Percentiles rank a stretch among this genome's conserved stretches.
Conservation (phyloP, 371 early-diverging fungal species). For the Circinella minor region DNA sequence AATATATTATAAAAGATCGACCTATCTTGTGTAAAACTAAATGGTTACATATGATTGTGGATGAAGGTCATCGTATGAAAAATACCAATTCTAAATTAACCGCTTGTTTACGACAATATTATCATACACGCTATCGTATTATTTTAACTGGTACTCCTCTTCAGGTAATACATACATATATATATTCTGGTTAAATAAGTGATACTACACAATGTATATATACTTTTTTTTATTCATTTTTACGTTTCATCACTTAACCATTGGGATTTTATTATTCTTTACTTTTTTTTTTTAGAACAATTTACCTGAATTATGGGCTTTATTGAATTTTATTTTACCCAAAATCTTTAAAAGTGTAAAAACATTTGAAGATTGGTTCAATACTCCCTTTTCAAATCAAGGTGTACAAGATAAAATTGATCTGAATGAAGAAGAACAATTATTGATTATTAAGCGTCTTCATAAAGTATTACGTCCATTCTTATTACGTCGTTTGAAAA, state of each 20-base stretch:
- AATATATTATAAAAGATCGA: conserved; percentile 95
- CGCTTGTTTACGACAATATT: conserved; percentile 79
- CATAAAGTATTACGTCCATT: conserved; percentile 98
- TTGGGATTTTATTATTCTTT: background rate
- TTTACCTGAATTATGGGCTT: conserved; percentile 98
- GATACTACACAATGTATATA: background rate
- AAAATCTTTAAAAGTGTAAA: conserved; percentile 94
- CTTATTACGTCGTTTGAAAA: conserved; percentile 97
- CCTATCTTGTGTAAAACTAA: conserved; percentile 83
- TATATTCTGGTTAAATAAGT: background rate
- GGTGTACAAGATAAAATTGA: conserved; percentile 88
- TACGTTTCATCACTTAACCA: too few species aligned
- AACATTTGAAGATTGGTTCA: conserved; percentile 99
- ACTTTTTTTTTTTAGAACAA: conserved; percentile 78
- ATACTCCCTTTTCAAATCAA: conserved; percentile 88
- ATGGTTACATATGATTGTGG: conserved; percentile 96
- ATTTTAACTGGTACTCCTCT: conserved; percentile 99
- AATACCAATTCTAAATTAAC: conserved; percentile 92
- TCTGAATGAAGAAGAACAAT: conserved; percentile 96
- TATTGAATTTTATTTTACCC: conserved; percentile 98
- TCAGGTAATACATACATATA: conserved; percentile 62
- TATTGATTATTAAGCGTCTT: conserved; percentile 95
- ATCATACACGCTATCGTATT: conserved; percentile 89
- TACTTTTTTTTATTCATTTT: background rate
- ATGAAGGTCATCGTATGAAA: conserved; percentile 99